These are phyloP conservation scores for Catharanthus roseus DNA, from an alignment of 257 asterid genomes.

Conservation along the genomic window DNA sequence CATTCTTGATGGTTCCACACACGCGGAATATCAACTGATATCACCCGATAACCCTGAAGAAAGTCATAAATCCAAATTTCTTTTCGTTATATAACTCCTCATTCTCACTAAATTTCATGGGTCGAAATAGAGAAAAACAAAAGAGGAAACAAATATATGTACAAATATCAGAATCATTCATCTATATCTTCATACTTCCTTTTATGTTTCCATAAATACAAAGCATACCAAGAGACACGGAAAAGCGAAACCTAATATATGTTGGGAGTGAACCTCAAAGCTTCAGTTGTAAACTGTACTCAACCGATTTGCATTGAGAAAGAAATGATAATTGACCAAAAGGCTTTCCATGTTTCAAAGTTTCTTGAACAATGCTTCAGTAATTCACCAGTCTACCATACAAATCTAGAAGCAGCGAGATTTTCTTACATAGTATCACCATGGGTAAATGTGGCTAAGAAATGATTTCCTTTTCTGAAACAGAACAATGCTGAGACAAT, in stretches of 20 bases:
- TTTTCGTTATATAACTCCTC: slow-evolving; percentile 1
- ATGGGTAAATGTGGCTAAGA: too few relatives aligned
- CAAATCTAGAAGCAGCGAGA: too few relatives aligned
- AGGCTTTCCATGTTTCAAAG: background rate
- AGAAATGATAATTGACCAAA: background rate
- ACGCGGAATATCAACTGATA: slow-evolving; percentile 92
- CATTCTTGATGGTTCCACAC: slow-evolving; percentile 93
- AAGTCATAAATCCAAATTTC: slow-evolving; percentile 8
- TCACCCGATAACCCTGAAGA: slow-evolving; percentile 90
- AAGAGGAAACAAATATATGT: background rate
- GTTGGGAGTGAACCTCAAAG: background rate
- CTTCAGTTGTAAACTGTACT: background rate
- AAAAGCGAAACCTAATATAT: background rate
- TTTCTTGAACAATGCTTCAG: too few relatives aligned
- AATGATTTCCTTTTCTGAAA: too few relatives aligned
- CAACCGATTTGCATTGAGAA: background rate
- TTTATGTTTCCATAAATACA: background rate
- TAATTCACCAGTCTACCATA: too few relatives aligned
- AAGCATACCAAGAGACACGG: background rate
- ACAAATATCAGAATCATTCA: background rate
- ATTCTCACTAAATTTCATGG: background rate
- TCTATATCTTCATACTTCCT: background rate
- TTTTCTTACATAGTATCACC: too few relatives aligned
- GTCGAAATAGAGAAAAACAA: slow-evolving; percentile 1
- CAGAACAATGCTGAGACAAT: too few relatives aligned